These are phyloP conservation scores for Graphiopsis chlorocephala DNA, from an alignment of 2,329 filamentous ascomycete species.

Conservation along the genomic window DNA sequence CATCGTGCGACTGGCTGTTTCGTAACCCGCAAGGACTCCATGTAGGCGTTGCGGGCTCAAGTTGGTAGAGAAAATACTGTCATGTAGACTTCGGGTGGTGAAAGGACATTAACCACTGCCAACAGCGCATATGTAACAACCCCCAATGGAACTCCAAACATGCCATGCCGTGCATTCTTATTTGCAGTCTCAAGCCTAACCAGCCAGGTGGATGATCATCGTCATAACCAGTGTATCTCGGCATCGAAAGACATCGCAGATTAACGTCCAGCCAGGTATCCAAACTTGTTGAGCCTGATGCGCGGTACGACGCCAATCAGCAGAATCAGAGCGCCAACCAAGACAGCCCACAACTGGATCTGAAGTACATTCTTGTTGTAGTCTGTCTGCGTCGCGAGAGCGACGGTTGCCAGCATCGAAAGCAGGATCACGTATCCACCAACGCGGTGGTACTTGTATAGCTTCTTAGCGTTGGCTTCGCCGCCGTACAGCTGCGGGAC, in stretches of 20 bases:
- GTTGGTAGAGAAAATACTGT: not conserved
- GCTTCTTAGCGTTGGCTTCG: constrained; percentile 70
- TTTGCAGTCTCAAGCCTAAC: not conserved
- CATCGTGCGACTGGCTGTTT: not conserved
- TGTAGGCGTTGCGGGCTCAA: too few species aligned
- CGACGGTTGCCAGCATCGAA: constrained; percentile 70
- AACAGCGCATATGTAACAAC: not conserved
- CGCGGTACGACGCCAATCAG: constrained; percentile 72
- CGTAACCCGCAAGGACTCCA: too few species aligned
- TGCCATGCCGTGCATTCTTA: not conserved
- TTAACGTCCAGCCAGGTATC: constrained; percentile 44
- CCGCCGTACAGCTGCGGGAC: constrained; percentile 72
- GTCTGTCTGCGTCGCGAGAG: constrained; percentile 71
- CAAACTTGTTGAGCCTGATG: constrained; percentile 79
- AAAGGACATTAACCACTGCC: not conserved
- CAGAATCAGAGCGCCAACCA: constrained; percentile 64
- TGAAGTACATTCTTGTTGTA: constrained; percentile 68
- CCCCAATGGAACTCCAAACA: not conserved
- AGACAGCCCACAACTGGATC: constrained; percentile 73
- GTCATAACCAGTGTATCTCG: not conserved
- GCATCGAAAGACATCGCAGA: not conserved
- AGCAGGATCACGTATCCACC: constrained; percentile 72
- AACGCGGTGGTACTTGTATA: constrained; percentile 88
- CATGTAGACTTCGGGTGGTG: not conserved
- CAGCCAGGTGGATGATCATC: not conserved